Evolutionary conservation across 257 asterid genomes (phyloP), one percentile per base, ranked within the genome.

Genomic region (Solanum rostratum): DNA sequence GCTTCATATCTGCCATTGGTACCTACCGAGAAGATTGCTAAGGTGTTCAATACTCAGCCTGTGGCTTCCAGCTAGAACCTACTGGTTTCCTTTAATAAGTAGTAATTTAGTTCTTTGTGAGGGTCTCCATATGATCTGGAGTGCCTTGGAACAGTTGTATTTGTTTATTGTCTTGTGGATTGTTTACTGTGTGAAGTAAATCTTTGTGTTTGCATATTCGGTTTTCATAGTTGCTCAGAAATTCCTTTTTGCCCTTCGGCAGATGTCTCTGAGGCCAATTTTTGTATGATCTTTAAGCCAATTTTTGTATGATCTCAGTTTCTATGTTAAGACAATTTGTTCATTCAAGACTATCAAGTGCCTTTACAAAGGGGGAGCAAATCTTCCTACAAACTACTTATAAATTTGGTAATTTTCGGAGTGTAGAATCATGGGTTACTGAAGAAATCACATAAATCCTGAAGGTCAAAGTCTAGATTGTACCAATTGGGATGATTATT

Each of bases 1-100:
- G 95, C 97, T 0, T 85, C 93, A 0, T 94, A 89, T 90, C 95
- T 96, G 70, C 99, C 98, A 1, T 84, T 93, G 92, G 95, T 93
- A 1, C 98, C 99, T 4, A 92, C 93, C 2, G 94, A 89, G 45
- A 95, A 83, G 91, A 96, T 96, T 27, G 92, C 95, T 9, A 89
- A 90, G 88, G 92, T 91, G 37, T 89, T 95, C 73, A 63, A 88
- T 53, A 37, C 73, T 24, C 83, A 52, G 15, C 86, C 90, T 49
- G 84, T 71, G 59, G 88, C 63, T 68, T 22, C 73, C 76, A 57
- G 52, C 33, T 74, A 78, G 79, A 15, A 57, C 20, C 65, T 41
- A 3, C 82, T 52, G 63, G 11, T 20, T 33, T 60, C 7, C 82
- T 85, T 87, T 60, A 76, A 16, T 4, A 76, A 27, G 5, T 49